These are phyloP conservation scores for Russula sp. DNA, from an alignment of 768 basidiomycete species.

Conservation along the genomic window DNA sequence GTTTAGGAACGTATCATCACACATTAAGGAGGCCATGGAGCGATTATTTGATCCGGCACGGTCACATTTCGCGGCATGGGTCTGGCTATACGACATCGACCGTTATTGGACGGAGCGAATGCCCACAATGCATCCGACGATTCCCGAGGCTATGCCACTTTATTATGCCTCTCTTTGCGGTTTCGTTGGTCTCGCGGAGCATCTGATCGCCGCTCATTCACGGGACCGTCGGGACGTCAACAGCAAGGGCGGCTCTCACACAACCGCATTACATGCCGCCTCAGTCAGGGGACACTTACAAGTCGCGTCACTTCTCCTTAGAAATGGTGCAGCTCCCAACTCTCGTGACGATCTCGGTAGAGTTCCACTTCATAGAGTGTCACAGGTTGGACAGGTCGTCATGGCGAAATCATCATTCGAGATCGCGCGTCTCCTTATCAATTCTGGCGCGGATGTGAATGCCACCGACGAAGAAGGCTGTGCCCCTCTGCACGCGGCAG, in stretches of 20 bases:
- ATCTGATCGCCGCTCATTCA: neutral
- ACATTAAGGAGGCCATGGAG: neutral
- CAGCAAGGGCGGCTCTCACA: neutral
- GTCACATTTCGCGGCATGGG: constrained; percentile 14
- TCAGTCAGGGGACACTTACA: neutral
- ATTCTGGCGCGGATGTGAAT: neutral
- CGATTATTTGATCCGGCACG: neutral
- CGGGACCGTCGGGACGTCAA: constrained; percentile 3
- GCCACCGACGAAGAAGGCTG: neutral
- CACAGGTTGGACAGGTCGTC: neutral
- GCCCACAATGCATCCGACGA: neutral
- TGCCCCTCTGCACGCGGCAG: constrained; percentile 11
- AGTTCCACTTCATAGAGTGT: neutral
- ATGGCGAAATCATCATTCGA: neutral
- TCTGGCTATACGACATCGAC: constrained; percentile 15
- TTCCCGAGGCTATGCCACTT: neutral
- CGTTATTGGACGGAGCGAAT: constrained; percentile 1
- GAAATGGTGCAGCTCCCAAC: neutral
- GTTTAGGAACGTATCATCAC: neutral
- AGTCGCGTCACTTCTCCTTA: neutral
- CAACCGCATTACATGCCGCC: constrained; percentile 5
- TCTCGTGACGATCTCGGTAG: neutral
- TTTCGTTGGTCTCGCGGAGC: constrained; percentile 1
- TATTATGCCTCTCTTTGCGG: constrained; percentile 19
- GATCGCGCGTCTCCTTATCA: neutral